Evolutionary conservation across 1,139 yeast species (phyloP), one percentile per base, ranked within the genome.

Genomic region (Diutina ranongensis): DNA sequence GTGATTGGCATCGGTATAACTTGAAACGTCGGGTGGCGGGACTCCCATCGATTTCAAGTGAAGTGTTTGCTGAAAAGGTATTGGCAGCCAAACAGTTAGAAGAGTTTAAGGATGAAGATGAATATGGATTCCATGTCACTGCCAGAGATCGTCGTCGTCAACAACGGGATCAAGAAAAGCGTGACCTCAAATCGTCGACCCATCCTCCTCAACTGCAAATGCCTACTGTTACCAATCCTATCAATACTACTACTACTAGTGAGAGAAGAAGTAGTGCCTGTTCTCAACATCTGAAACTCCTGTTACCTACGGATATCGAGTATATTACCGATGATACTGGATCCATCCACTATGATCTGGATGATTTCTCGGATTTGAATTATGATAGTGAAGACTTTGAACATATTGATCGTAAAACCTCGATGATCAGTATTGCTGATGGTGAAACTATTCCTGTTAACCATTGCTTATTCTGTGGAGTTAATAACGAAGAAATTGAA

Each of bases 1-100:
- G 84, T 2, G 94, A 83, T 50, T 83, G 94, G 94, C 94, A 83
- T 62, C 65, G 82, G 52, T 77, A 77, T 57, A 77, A 77, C 54
- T 65, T 77, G 54, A 77, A 77, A 51, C 68, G 83, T 63, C 66
- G 80, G 57, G 82, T 76, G 20, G 79, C 82, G 2, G 72, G 71
- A 51, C 63, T 77, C 49, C 81, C 82, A 4, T 64, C 79, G 4
- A 71, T 77, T n/a, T 67, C 66, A 45, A 80, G 76, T 55, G 67
- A 60, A 2, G 52, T 67, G 18, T 77, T 76, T 54, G 64, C 67
- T 46, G 51, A 63, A 15, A 76, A 76, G 53, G 51, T 52, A 19
- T 78, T 76, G 13, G 65, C 71, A 3, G 40, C 40, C 20, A 35
- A 35, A 22, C 28, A 35, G 9, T 35, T 35, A 28, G 40, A 35